phyloP scores from a whole-genome alignment of 73 alveolate genomes.

The Effrenium voratum region DNA sequence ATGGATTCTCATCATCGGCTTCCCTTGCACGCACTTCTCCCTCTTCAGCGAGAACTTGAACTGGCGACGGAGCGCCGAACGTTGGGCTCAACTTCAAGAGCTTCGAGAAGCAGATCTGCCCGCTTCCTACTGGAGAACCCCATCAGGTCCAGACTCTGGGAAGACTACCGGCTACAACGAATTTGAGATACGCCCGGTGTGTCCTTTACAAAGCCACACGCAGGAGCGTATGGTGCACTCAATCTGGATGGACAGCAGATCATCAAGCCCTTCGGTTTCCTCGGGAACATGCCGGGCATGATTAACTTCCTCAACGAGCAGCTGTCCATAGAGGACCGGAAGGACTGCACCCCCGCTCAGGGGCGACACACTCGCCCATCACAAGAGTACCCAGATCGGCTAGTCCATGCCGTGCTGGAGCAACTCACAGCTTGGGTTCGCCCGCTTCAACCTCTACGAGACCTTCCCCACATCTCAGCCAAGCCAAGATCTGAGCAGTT shows the following conservation, averaged over 20 bases:
- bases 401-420: background rate
- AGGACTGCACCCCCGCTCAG: background rate
- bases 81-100: background rate
- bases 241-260: background rate
- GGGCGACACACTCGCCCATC: background rate
- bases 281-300: background rate
- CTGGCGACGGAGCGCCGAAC: no score
- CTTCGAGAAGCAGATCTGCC: background rate
- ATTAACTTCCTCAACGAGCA: background rate
- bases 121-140: conserved; percentile 8
- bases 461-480: background rate
- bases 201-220: background rate
- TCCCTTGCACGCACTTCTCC: background rate
- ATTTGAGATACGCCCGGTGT: background rate
- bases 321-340: background rate
- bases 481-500: background rate
- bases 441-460: background rate
- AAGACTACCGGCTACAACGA: background rate
- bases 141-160: background rate
- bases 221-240: background rate
- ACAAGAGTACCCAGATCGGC: background rate
- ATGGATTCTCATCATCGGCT: background rate
- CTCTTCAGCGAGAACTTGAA: no score
- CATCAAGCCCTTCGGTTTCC: background rate
- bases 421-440: background rate